Percentiles rank a stretch among this genome's conserved stretches.
Evolutionary conservation across 306 rosid species (phyloP).

Genomic region (Lablab purpureus): DNA sequence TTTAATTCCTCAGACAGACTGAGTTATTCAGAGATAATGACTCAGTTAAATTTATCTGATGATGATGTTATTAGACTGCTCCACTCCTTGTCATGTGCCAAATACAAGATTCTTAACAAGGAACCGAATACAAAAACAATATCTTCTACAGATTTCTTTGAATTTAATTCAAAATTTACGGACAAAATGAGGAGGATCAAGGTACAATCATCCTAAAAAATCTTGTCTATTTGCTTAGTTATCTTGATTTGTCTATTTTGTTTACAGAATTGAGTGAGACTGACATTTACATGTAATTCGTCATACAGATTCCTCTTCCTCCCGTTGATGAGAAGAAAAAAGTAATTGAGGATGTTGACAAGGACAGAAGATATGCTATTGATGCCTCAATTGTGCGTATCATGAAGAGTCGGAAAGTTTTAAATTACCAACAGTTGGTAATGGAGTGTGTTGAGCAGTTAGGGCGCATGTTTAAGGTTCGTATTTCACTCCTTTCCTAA

Average conservation of each 20-base stretch:
- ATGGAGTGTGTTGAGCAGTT: slow-evolving; percentile 94
- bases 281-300: background rate
- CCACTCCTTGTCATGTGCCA: slow-evolving; percentile 94
- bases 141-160: slow-evolving; percentile 72
- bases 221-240: slow-evolving; percentile 16
- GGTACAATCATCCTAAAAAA: slow-evolving; percentile 51
- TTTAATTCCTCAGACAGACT: slow-evolving; percentile 83
- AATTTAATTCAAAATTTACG: slow-evolving; percentile 85
- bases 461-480: slow-evolving; percentile 94
- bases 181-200: slow-evolving; percentile 96
- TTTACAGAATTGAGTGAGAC: slow-evolving; percentile 17
- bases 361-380: slow-evolving; percentile 92
- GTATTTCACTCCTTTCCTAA: slow-evolving; percentile 9
- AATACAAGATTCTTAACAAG: slow-evolving; percentile 87
- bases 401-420: slow-evolving; percentile 86
- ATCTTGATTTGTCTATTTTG: slow-evolving; percentile 15
- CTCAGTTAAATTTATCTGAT: slow-evolving; percentile 81
- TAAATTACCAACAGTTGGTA: slow-evolving; percentile 83
- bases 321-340: slow-evolving; percentile 96
- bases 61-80: slow-evolving; percentile 90
- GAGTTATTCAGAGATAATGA: slow-evolving; percentile 86
- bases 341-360: slow-evolving; percentile 93
- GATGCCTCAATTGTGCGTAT: slow-evolving; percentile 96
- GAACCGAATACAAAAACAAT: slow-evolving; percentile 81
- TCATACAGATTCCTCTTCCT: slow-evolving; percentile 86